Conservation (phyloP, 2,329 filamentous ascomycete genomes). For the Ceratocystis variospora region DNA sequence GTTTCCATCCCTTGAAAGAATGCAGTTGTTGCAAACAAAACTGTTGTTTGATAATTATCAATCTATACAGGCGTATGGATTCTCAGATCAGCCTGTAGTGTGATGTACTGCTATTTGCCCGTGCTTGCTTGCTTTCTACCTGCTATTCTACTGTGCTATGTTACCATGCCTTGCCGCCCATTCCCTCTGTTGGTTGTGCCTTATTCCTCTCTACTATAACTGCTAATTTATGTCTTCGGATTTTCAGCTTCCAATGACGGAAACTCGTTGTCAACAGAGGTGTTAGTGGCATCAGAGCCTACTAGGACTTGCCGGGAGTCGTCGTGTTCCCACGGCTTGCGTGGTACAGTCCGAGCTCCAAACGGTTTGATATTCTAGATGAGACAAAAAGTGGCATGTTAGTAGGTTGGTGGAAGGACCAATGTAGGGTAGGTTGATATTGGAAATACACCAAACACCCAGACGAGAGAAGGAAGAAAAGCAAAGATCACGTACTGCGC, state of each 20-base stretch:
- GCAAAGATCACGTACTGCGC: constrained; percentile 43
- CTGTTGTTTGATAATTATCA: not conserved
- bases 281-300: not conserved
- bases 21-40: not conserved
- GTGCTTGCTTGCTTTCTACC: not conserved
- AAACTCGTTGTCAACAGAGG: constrained; percentile 15
- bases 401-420: constrained; percentile 19
- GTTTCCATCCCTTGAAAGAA: not conserved
- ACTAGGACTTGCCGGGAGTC: not conserved
- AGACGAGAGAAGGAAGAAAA: not conserved
- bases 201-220: not conserved
- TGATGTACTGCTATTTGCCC: not conserved
- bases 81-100: no score
- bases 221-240: not conserved
- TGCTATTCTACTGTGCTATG: not conserved
- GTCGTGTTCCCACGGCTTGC: constrained; percentile 17
- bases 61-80: not conserved
- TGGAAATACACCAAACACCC: not conserved
- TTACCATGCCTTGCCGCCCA: not conserved
- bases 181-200: not conserved
- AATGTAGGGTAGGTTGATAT: no score
- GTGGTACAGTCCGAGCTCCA: constrained; percentile 14
- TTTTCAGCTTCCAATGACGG: constrained; percentile 8
- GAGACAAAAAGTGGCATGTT: constrained; percentile 24
- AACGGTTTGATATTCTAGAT: constrained; percentile 17